Evolutionary conservation across 2,329 filamentous ascomycete genomes (phyloP).

Genomic region (Tolypocladium album): DNA sequence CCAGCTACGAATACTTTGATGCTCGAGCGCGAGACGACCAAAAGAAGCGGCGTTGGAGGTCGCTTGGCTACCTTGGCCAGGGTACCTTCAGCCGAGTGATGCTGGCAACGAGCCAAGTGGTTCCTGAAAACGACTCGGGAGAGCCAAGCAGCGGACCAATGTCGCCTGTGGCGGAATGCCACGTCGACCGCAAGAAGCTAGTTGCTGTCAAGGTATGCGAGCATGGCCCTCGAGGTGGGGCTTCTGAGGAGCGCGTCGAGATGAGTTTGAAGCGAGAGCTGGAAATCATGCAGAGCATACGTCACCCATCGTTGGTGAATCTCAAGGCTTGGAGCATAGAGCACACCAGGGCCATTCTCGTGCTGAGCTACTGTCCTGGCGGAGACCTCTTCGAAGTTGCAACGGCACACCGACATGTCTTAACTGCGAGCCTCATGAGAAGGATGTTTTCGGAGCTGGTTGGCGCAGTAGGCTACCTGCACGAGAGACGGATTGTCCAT

Average conservation of each 20-base stretch:
- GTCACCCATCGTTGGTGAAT: constrained; percentile 82
- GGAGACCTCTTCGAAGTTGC: constrained; percentile 93
- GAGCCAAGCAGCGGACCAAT: constrained; percentile 15
- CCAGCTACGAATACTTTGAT: constrained; percentile 54
- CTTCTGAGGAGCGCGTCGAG: constrained; percentile 85
- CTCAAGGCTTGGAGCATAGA: constrained; percentile 88
- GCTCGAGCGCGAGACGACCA: constrained; percentile 55
- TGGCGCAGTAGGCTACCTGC: constrained; percentile 75
- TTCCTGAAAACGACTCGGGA: constrained; percentile 30
- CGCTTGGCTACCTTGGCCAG: constrained; percentile 71
- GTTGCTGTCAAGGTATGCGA: constrained; percentile 95
- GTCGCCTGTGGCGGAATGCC: constrained; percentile 20
- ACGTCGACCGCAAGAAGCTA: constrained; percentile 59
- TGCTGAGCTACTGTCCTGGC: constrained; percentile 85
- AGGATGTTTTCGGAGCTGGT: constrained; percentile 87
- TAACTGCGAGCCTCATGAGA: constrained; percentile 60
- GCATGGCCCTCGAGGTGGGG: constrained; percentile 85
- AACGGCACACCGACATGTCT: constrained; percentile 55
- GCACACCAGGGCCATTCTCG: constrained; percentile 68
- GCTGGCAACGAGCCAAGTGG: constrained; percentile 71
- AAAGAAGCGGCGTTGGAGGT: constrained; percentile 68
- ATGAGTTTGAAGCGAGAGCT: constrained; percentile 90
- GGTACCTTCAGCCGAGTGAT: constrained; percentile 94
- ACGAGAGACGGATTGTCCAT: constrained; percentile 79
- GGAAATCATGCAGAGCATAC: constrained; percentile 81